Evolutionary conservation across 177 flowering plant species (phyloP), one percentile per base, ranked within the genome.

Genomic region (Vitis hybrid): DNA sequence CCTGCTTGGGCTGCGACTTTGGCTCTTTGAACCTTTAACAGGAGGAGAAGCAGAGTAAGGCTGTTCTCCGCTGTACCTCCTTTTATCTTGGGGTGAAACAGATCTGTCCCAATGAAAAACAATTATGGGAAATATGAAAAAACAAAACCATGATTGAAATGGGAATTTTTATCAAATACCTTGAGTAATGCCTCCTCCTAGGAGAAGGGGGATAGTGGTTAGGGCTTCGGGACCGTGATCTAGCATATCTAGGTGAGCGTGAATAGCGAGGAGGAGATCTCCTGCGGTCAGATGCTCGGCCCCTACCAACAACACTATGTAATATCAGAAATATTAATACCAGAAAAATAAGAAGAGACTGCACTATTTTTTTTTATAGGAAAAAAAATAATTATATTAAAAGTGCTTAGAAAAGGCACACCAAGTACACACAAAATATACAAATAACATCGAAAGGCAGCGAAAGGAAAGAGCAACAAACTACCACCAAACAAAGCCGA

Each of bases 201-300:
- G 68, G 68, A n/a, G 58, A 55, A 52, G 45, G 68, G n/a, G 30
- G 58, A 65, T 65, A 65, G 57, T 65, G n/a, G 68, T 65, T 52
- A 14, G 68, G 68, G 18, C 68, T 65, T 56, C 68, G 68, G 10
- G 68, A 52, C 17, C 68, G 48, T 14, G 68, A 65, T 65, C 68
- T 52, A 7, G 21, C 58, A 13, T 56, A 45, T 48, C 58, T 65
- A 65, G 68, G 68, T 23, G 68, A 65, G 19, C 68, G 58, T 9
- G 68, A 65, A 32, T 65, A 65, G 19, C 68, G 68, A 52, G 68
- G 68, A 23, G 68, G 68, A 52, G 68, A 65, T 26, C 68, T 65
- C 68, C 68, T 21, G 10, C 68, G 68, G 13, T 65, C 68, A 21
- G 10, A 34, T 54, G 58, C 49, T 23, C 68, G 68, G 6, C 68